phyloP scores from a whole-genome alignment of 495 filamentous ascomycete genomes.

The Neurospora cerealis region DNA sequence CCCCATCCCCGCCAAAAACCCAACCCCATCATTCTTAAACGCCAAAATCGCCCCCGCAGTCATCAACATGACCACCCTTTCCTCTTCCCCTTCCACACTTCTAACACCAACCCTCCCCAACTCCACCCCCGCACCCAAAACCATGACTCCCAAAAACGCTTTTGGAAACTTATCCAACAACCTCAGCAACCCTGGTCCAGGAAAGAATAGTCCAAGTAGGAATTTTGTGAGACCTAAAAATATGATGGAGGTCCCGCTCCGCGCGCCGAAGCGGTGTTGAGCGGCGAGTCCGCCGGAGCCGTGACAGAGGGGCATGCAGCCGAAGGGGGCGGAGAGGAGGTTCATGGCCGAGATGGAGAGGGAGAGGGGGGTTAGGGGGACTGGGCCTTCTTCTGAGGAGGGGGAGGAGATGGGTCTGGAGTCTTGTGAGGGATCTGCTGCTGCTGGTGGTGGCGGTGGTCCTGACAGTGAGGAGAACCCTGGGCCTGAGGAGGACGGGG shows the following conservation, averaged over 20 bases:
- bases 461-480: no score
- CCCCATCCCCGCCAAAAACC: conserved; percentile 71
- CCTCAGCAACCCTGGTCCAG: conserved; percentile 52
- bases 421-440: not conserved
- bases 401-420: conserved; percentile 1
- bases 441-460: no score
- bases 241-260: conserved; percentile 74
- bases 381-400: conserved; percentile 28
- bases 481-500: no score
- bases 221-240: conserved; percentile 66
- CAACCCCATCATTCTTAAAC: conserved; percentile 83
- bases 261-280: conserved; percentile 82
- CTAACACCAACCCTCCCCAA: conserved; percentile 73
- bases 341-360: conserved; percentile 78
- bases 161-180: conserved; percentile 62
- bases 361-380: conserved; percentile 62
- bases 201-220: conserved; percentile 61
- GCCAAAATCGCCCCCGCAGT: conserved; percentile 72
- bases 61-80: conserved; percentile 82
- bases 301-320: conserved; percentile 92
- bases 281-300: conserved; percentile 84
- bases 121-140: conserved; percentile 80
- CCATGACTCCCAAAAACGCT: conserved; percentile 72
- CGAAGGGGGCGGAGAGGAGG: conserved; percentile 77
- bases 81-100: conserved; percentile 52